Base-by-base conservation (phyloP, 2,329 filamentous ascomycete species). In the Diaporthe helianthi region DNA sequence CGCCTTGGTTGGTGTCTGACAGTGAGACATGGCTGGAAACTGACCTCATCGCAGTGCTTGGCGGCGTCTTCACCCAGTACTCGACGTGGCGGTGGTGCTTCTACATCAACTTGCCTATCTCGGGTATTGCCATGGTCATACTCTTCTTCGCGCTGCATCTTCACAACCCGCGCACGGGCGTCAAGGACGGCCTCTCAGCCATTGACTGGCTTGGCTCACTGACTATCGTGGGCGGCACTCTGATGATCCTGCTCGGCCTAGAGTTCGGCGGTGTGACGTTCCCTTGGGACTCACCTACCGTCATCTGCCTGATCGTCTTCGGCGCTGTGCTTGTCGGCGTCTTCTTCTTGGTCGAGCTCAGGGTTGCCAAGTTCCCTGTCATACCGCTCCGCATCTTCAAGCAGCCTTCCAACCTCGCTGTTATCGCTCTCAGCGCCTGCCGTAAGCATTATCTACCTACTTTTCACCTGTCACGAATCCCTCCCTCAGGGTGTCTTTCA, bases 171-270 rank as follows among this genome's bases (percentile, higher is more conserved):
- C 84, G 83, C 44, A 92, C 90, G 0, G 86, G 89, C 0, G 77
- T 92, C 2, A 79, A 81, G 69, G 81, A 87, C 47, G 91, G 91
- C 0, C 79, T 93, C 10, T 87, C 86, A 71, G 87, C 87, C 0
- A 82, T 89, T 26, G 86, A 89, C 74, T 89, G 86, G 86, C 71
- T 81, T 7, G 92, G 92, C 1, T 88, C 86, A 1, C 66, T 91
- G 13, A 81, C 86, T 2, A 85, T 93, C 71, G 83, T 92, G 8
- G 87, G 87, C 31, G 88, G 86, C 5, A 89, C 88, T 0, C 78
- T 93, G 55, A 92, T 93, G 89, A 79, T 93, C 22, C 83, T 93
- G 1, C 83, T 93, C 17, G 91, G 89, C 2, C 83, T 94, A 26
- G 88, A 92, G 72, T 89, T 90, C 65, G 92, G 91, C 15, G 91